Evolutionary conservation across 352 stramenopile species (phyloP).

Genomic region (Globisporangium nagaii): DNA sequence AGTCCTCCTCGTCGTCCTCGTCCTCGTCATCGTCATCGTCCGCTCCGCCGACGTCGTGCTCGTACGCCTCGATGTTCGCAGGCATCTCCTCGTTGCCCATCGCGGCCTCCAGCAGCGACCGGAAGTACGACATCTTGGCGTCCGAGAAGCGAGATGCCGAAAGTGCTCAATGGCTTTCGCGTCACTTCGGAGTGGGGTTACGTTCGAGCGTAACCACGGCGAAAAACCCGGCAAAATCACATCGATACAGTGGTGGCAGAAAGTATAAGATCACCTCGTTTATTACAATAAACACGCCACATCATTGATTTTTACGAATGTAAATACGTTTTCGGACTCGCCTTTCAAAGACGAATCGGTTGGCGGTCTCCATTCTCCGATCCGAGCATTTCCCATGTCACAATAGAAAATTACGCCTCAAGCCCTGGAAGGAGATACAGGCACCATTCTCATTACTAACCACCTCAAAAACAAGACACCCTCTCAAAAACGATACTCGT

Average conservation of each 20-base stretch:
- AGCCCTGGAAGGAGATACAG: not conserved
- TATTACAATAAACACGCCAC: not conserved
- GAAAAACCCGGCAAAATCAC: no score
- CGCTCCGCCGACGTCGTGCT: constrained; percentile 14
- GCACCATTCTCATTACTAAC: no score
- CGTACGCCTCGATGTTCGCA: constrained; percentile 41
- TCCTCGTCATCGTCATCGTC: constrained; percentile 21
- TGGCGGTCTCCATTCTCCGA: not conserved
- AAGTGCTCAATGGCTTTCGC: constrained; percentile 1
- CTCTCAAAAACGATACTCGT: no score
- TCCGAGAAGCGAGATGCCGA: not conserved
- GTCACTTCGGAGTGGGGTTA: not conserved
- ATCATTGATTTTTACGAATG: not conserved
- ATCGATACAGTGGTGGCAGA: not conserved
- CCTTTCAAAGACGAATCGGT: not conserved
- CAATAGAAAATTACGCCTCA: not conserved
- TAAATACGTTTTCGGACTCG: not conserved
- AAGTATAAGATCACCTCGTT: not conserved
- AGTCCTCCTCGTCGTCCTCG: constrained; percentile 4
- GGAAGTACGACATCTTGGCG: constrained; percentile 67
- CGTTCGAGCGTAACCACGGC: no score
- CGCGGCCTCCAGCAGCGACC: constrained; percentile 75
- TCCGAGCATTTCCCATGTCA: not conserved
- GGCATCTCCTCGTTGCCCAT: constrained; percentile 64
- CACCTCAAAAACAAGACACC: no score